Percentiles rank a stretch among this genome's conserved stretches.
Conservation (phyloP, 2,329 filamentous ascomycete genomes). For the Anthostomella pinea region DNA sequence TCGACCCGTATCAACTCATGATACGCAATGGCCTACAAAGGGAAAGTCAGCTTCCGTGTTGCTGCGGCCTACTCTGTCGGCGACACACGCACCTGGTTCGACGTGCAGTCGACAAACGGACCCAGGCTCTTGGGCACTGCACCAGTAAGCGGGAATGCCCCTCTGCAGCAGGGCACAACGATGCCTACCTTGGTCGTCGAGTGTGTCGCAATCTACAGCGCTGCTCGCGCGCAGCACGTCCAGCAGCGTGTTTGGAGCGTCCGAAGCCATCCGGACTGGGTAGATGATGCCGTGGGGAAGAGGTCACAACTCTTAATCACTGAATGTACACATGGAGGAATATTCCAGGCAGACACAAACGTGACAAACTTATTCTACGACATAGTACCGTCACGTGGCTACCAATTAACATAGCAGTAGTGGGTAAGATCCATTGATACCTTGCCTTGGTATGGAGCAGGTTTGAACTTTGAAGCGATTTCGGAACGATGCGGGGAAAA, state of each 20-base stretch:
- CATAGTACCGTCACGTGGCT: too few relatives aligned
- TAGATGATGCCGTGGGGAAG: neutral
- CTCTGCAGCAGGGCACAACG: neutral
- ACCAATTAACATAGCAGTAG: too few relatives aligned
- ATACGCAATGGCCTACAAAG: conserved; percentile 46
- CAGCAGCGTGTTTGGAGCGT: conserved; percentile 31
- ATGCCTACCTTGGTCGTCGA: conserved; percentile 43
- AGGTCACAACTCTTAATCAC: too few relatives aligned
- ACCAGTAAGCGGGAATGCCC: neutral
- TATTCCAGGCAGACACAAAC: too few relatives aligned
- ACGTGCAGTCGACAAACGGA: conserved; percentile 52
- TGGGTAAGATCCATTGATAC: too few relatives aligned
- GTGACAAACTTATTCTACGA: too few relatives aligned
- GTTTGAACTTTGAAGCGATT: too few relatives aligned
- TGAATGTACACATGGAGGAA: too few relatives aligned
- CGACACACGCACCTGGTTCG: conserved; percentile 52
- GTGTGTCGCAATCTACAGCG: conserved; percentile 51
- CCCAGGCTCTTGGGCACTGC: conserved; percentile 44
- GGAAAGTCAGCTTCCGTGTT: conserved; percentile 8
- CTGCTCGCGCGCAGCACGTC: conserved; percentile 42
- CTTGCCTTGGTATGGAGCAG: too few relatives aligned
- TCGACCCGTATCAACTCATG: conserved; percentile 39
- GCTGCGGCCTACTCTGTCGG: too few relatives aligned
- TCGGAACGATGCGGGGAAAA: too few relatives aligned
- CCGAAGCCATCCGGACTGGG: conserved; percentile 11